Base-by-base conservation (phyloP, 306 rosid genomes). In the Medicago arabica region DNA sequence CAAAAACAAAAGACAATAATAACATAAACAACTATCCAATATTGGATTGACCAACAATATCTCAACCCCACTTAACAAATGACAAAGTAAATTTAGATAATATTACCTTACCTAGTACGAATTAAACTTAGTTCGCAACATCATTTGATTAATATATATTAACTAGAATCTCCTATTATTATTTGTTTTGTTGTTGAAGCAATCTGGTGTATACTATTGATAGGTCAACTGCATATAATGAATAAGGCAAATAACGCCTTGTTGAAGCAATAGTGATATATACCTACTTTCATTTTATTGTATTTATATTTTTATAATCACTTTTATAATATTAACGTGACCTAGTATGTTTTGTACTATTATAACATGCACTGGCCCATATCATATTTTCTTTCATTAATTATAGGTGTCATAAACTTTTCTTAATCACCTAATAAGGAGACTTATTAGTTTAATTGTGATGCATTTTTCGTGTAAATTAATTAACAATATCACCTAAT, bases 211-310 rank as follows among this genome's bases (percentile, higher is more conserved):
- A 60, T 18, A 18, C 6, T 31, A 18, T 18, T 14, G 47, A 43
- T 0, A 77, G 58, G 76, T 59, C 70, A 58, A 68, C 75, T 28
- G 5, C 36, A 23, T 21, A 15, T 53, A 55, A 39, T 31, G 59
- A 23, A 65, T 51, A 31, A 63, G 13, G 17, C 38, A 49, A 40
- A 25, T 75, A 38, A 76, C 11, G 14, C 39, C 36, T 16, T 44
- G 17, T 25, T 44, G 13, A 71, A 71, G 71, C 43, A 61, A 78
- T 19, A 62, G 70, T 1, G 38, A 60, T 39, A 58, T 25, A 13
- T 11, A 60, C n/a, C 51, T 15, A 60, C 76, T 44, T 18, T 15
- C 0, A 14, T 11, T 57, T 21, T 10, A 21, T 21, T 57, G n/a
- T n/a, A n/a, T 55, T 9, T 55, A 23, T 23, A 1, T 55, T 16